Base-by-base conservation (phyloP, 2,329 filamentous ascomycete genomes). In the Lasiodiplodia citricola region DNA sequence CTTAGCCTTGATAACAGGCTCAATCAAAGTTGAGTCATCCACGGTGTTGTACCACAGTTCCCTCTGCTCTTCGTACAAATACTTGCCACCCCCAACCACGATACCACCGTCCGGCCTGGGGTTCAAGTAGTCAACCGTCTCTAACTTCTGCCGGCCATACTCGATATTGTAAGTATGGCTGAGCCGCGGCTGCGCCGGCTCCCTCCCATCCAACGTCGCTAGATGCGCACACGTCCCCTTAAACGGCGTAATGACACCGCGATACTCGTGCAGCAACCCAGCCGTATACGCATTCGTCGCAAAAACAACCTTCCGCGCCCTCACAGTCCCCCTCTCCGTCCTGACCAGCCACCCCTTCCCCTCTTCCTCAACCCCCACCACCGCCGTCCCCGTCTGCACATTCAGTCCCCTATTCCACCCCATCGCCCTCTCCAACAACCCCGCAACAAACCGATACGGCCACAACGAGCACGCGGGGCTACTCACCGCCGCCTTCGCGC, bases 31-130 rank as follows among this genome's bases (percentile, higher is more conserved):
- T 14, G 71, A 72, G 37, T 76, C 74, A 38, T 74, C 69, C 4
- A 77, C 77, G 41, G 81, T 83, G 14, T 81, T 75, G 69, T 82
- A 83, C 84, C 85, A 87, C 35, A 79, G 71, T 4, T 76, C 68
- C 8, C 51, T 71, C 11, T 82, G 69, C 18, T 74, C 50, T 50
- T 73, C 72, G 72, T 79, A 85, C 0, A 71, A 72, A 37, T 73
- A 72, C n/a, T 74, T 71, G 0, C 78, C 83, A 18, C 84, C 84
- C 1, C 83, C 83, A 0, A 84, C 80, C 6, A 84, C 73, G 44
- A 83, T 80, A 44, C 81, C 81, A 0, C 82, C 82, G 62, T 86
- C 83, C 1, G 77, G 73, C 3, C 83, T 79, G 11, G 80, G 80
- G 55, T 83, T 83, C 10, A 83, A 74, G 55, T 85, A 85, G 55